Conservation (phyloP, 495 filamentous ascomycete species). For the Hypoxylon intermedium region DNA sequence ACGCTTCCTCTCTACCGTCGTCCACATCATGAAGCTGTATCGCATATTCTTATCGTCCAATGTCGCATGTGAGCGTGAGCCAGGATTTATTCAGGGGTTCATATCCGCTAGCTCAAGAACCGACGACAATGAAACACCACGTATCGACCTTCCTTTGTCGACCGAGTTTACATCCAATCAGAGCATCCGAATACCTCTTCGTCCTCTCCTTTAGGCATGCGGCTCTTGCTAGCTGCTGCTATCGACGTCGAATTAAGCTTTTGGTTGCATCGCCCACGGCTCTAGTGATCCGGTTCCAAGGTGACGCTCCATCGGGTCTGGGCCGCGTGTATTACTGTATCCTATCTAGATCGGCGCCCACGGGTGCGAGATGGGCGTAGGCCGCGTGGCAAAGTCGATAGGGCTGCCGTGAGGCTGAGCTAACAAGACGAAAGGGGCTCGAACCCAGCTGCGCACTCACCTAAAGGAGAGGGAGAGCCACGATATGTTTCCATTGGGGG, state of each 20-base stretch:
- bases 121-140: conserved; percentile 1
- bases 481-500: conserved; percentile 21
- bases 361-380: conserved; percentile 15
- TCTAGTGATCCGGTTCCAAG: conserved; percentile 20
- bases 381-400: conserved; percentile 18
- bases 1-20: no score
- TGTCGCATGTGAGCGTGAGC: not conserved
- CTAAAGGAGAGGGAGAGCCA: conserved; percentile 21
- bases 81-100: not conserved
- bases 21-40: no score
- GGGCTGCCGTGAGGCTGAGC: conserved; percentile 14
- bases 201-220: conserved; percentile 21
- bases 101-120: not conserved
- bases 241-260: conserved; percentile 35
- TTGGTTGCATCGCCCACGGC: conserved; percentile 35
- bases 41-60: no score
- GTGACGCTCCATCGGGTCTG: conserved; percentile 26
- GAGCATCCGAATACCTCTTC: not conserved
- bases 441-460: conserved; percentile 11
- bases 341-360: conserved; percentile 21
- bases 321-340: conserved; percentile 40
- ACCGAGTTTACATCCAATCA: conserved; percentile 18
- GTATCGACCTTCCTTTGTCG: conserved; percentile 1
- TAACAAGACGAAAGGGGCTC: conserved; percentile 13
- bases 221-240: conserved; percentile 22